Percentiles rank a stretch among this genome's conserved stretches.
phyloP scores from a whole-genome alignment of 345 rosid species.

The Durio zibethinus region DNA sequence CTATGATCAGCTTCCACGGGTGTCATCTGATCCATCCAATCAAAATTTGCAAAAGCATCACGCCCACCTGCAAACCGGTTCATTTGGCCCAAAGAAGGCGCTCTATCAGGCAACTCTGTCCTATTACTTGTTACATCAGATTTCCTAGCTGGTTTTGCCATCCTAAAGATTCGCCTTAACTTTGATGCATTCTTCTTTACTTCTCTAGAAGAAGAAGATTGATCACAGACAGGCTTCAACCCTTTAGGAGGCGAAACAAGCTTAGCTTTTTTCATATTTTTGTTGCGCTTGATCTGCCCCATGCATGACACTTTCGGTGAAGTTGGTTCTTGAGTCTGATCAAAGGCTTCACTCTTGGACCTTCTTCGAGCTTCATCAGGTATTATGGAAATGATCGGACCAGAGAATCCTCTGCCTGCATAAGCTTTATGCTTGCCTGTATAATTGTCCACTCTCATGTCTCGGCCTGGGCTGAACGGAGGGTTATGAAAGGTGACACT shows the following conservation, averaged over 20 bases:
- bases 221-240: slow-evolving; percentile 7
- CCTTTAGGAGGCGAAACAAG: slow-evolving; percentile 18
- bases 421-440: slow-evolving; percentile 22
- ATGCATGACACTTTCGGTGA: slow-evolving; percentile 93
- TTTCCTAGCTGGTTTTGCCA: slow-evolving; percentile 27
- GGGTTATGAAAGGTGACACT: slow-evolving; percentile 45
- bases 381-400: slow-evolving; percentile 54
- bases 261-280: slow-evolving; percentile 23
- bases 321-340: slow-evolving; percentile 50
- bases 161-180: slow-evolving; percentile 43
- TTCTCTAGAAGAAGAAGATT: slow-evolving; percentile 16
- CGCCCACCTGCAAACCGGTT: slow-evolving; percentile 76
- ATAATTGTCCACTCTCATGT: slow-evolving; percentile 29
- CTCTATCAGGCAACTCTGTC: slow-evolving; percentile 26
- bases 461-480: slow-evolving; percentile 66
- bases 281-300: slow-evolving; percentile 80
- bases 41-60: slow-evolving; percentile 49
- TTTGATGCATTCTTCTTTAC: slow-evolving; percentile 31
- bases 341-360: slow-evolving; percentile 26
- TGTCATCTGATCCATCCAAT: slow-evolving; percentile 64
- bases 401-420: slow-evolving; percentile 47
- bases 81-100: slow-evolving; percentile 71
- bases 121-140: slow-evolving; percentile 12
- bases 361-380: slow-evolving; percentile 59
- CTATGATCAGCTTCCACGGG: slow-evolving; percentile 40